Evolutionary conservation across 805 yeast species (phyloP), one percentile per base, ranked within the genome.

Genomic region (Spathaspora hagerdaliae): DNA sequence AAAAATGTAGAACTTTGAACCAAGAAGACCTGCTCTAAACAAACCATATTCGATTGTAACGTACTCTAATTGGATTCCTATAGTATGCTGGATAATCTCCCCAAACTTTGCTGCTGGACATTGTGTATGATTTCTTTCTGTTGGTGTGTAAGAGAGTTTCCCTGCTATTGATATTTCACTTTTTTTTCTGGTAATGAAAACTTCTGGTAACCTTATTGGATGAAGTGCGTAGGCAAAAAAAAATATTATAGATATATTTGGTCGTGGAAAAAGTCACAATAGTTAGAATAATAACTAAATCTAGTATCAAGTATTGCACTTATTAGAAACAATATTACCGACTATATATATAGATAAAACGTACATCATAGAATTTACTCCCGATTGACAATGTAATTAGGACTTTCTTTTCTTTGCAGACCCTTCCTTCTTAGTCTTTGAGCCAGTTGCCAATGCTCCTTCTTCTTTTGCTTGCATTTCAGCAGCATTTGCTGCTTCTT

Each of bases 21-120:
- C 24, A 19, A 19, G 24, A 2, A 19, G 24, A 19, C 24, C 24
- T 5, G 24, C 24, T 19, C 5, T 19, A 19, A 19, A 19, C 24
- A 19, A 19, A 19, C 5, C 24, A 2, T 19, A 19, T 19, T 19
- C 5, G 24, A 19, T 19, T 19, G 24, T 19, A 44, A 77, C 85
- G 51, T 74, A 81, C 85, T 61, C 82, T 81, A 31, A 80, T 57
- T 46, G 87, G 87, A 56, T 80, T 78, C 56, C 77, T 78, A 66
- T 63, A 81, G 60, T 81, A 81, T 39, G 77, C 63, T 41, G 87
- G 87, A 59, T 77, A 69, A 19, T 71, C 75, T 29, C 77, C 74
- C 68, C 71, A 69, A 49, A 71, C 71, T 57, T 69, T 60, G 74
- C 41, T 75, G 59, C 42, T 53, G 54, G 41, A 46, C 36, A 19